Base-by-base conservation (phyloP, 192 early-diverging fungal genomes). In the Coemansia sp. region DNA sequence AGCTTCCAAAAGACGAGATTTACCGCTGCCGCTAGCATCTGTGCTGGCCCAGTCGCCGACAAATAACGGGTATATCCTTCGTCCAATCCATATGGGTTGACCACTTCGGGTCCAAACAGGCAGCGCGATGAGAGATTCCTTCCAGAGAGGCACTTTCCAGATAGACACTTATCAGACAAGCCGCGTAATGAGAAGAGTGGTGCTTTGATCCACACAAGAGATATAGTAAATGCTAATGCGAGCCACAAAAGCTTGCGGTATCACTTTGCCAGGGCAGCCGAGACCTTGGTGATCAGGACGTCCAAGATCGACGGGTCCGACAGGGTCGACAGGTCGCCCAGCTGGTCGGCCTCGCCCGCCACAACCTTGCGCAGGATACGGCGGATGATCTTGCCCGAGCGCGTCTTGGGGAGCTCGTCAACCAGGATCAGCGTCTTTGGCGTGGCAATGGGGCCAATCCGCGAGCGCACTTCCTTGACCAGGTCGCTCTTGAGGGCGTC, bases 351-450 rank as follows among this genome's bases (percentile, higher is more conserved):
- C 52, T 98, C 91, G 48, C 81, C 80, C 27, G 78, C 88, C 44
- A 94, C 87, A 38, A 93, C 82, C 84, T 98, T 96, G 61, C 93
- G 77, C 72, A 98, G 75, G 47, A 98, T 85, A 37, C 94, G 81
- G 33, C 94, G 81, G 86, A 98, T 94, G 61, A 98, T 91, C 78
- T 98, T 98, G 40, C 94, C 94, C 26, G 83, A 86, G 20, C 93
- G 82, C 19, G 94, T 98, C 80, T 98, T 96, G 60, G 94, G 93
- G 47, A 96, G 76, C 67, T 93, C 92, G 17, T 76, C 76, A 5
- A 89, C 85, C 47, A 96, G 55, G 45, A 94, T 82, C 23, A 98
- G 83, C 30, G 77, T 71, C 68, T 91, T 91, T 19, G 94, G 92
- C 6, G 86, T 80, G 37, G 93, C 93, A 53, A 98, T 94, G 13